A percentile compares a stretch with the other conserved stretches of the same genome.
phyloP scores from a whole-genome alignment of 495 filamentous ascomycete species.

The Tuber magnatum region DNA sequence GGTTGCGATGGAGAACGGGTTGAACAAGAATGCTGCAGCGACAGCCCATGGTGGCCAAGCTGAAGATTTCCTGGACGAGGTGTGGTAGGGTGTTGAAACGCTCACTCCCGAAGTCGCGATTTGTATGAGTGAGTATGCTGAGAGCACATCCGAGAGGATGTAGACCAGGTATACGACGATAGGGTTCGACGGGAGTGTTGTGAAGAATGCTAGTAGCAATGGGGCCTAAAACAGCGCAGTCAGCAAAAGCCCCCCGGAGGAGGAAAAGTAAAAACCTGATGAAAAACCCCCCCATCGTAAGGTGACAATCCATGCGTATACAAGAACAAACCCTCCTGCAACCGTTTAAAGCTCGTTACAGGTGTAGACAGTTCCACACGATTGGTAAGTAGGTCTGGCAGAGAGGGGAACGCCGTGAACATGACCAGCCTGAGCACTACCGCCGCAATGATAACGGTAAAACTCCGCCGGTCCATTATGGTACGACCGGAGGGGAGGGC shows the following conservation, averaged over 20 bases:
- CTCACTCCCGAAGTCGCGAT: conserved; percentile 82
- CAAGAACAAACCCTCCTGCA: conserved; percentile 92
- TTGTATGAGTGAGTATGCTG: conserved; percentile 69
- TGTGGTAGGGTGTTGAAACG: conserved; percentile 61
- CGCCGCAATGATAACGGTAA: conserved; percentile 65
- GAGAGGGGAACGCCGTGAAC: conserved; percentile 69
- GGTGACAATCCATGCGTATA: conserved; percentile 95
- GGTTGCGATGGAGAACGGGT: conserved; percentile 87
- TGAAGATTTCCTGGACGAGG: conserved; percentile 67
- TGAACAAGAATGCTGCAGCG: conserved; percentile 85
- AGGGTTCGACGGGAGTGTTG: conserved; percentile 65
- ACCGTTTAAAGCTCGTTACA: conserved; percentile 96
- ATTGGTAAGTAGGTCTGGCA: conserved; percentile 78
- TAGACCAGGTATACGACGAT: conserved; percentile 73
- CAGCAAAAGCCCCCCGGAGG: conserved; percentile 7
- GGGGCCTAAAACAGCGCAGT: conserved; percentile 55
- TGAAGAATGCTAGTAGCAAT: conserved; percentile 82
- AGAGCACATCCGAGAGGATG: conserved; percentile 70
- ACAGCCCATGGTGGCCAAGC: conserved; percentile 69
- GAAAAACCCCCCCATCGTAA: conserved; percentile 94
- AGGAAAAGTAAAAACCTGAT: conserved; percentile 55
- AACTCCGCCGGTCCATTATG: conserved; percentile 65
- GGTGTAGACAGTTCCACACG: conserved; percentile 96
- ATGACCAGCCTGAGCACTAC: conserved; percentile 73
- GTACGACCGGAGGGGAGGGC: not conserved